phyloP scores from a whole-genome alignment of 164 flowering plant genomes.

The Magnolia sinica region DNA sequence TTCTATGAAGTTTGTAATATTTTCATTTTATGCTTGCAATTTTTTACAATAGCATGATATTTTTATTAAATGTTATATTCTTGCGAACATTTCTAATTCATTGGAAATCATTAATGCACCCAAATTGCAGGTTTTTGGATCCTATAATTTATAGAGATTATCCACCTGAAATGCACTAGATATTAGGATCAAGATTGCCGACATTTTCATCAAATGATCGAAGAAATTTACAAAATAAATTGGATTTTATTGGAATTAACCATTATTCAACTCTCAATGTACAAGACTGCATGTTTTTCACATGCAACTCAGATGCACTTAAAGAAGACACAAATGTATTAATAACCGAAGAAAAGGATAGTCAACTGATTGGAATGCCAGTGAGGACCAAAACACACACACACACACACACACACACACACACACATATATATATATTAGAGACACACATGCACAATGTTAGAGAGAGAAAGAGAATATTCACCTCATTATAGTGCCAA shows the following conservation, averaged over 20 bases:
- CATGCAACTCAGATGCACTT: not conserved
- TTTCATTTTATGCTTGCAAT: no score
- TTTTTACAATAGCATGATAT: no score
- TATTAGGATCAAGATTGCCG: conserved; percentile 26
- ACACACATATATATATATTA: no score
- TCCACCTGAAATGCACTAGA: conserved; percentile 34
- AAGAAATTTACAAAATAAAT: conserved; percentile 18
- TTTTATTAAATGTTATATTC: no score
- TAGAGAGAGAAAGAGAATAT: no score
- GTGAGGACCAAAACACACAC: not conserved
- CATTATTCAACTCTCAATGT: conserved; percentile 18
- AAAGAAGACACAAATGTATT: not conserved
- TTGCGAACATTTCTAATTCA: no score
- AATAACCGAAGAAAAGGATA: conserved; percentile 12
- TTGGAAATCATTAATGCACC: no score
- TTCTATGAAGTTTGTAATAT: no score
- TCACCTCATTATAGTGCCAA: not conserved
- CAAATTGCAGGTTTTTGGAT: conserved; percentile 32
- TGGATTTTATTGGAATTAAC: conserved; percentile 39
- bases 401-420: no score
- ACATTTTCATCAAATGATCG: conserved; percentile 25
- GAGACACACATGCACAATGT: no score
- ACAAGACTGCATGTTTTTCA: conserved; percentile 18
- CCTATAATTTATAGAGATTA: conserved; percentile 39
- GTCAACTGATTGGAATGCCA: conserved; percentile 18